A percentile compares a stretch with the other conserved stretches of the same genome.
phyloP scores from a whole-genome alignment of 768 basidiomycete species.

The Agrocybe pediades region DNA sequence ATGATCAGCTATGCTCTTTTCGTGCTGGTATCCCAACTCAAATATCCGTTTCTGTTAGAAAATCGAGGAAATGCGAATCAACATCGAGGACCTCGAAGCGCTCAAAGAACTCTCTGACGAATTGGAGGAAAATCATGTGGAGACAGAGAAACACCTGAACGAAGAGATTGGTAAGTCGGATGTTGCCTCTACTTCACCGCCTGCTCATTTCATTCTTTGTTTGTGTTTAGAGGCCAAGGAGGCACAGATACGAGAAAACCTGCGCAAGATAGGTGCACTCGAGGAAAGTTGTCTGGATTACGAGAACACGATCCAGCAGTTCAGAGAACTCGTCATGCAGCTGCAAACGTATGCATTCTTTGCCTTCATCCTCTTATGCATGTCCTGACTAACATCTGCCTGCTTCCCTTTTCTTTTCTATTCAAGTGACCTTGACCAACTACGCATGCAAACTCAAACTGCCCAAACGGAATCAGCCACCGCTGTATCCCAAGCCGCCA shows the following conservation, averaged over 20 bases:
- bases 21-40: not conserved
- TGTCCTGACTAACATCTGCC: not conserved
- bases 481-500: constrained; percentile 86
- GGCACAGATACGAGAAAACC: constrained; percentile 64
- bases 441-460: constrained; percentile 84
- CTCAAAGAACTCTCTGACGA: constrained; percentile 97
- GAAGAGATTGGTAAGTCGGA: constrained; percentile 76
- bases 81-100: constrained; percentile 94
- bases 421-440: constrained; percentile 79
- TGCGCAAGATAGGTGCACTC: constrained; percentile 61
- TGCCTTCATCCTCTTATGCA: not conserved
- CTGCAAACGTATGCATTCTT: constrained; percentile 69
- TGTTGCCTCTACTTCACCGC: not conserved
- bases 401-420: not conserved
- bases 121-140: constrained; percentile 93
- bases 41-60: constrained; percentile 53
- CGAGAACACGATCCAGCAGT: constrained; percentile 86
- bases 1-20: constrained; percentile 5
- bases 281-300: constrained; percentile 85
- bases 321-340: constrained; percentile 87
- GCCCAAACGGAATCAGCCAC: constrained; percentile 83
- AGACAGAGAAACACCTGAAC: constrained; percentile 89
- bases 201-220: not conserved
- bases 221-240: constrained; percentile 70
- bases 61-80: constrained; percentile 96